These are phyloP conservation scores for Prunus fruticosa DNA, from an alignment of 306 rosid genomes.

Conservation along the genomic window DNA sequence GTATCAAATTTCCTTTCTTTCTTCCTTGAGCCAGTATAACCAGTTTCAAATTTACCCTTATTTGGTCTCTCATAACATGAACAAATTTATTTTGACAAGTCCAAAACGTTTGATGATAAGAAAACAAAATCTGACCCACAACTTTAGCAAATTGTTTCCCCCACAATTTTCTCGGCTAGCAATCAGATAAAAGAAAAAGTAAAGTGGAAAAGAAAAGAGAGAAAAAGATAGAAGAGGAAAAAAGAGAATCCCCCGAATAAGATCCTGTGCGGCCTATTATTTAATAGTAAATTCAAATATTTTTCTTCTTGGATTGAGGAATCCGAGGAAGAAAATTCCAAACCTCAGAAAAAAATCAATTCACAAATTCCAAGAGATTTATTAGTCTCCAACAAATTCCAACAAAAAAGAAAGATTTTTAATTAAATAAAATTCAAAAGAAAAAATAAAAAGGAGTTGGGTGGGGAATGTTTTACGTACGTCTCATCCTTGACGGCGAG, in stretches of 20 bases:
- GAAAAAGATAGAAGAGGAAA: background rate
- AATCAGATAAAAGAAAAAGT: background rate
- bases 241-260: constrained; percentile 16
- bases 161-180: constrained; percentile 22
- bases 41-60: no score
- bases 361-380: constrained; percentile 6
- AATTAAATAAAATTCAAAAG: background rate
- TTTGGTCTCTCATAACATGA: background rate
- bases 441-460: background rate
- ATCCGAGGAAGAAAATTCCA: constrained; percentile 2
- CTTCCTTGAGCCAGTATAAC: no score
- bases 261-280: constrained; percentile 16
- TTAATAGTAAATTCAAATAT: background rate
- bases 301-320: constrained; percentile 18
- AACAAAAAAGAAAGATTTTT: background rate
- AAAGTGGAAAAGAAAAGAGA: background rate
- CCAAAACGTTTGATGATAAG: background rate
- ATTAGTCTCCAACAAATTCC: background rate
- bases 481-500: constrained; percentile 96
- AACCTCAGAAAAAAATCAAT: background rate
- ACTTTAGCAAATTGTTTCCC: background rate
- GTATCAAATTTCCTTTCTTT: background rate
- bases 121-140: background rate
- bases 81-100: background rate
- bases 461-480: constrained; percentile 33